Conservation (phyloP, 352 stramenopile species). For the Stephanocyclus meneghinianus region DNA sequence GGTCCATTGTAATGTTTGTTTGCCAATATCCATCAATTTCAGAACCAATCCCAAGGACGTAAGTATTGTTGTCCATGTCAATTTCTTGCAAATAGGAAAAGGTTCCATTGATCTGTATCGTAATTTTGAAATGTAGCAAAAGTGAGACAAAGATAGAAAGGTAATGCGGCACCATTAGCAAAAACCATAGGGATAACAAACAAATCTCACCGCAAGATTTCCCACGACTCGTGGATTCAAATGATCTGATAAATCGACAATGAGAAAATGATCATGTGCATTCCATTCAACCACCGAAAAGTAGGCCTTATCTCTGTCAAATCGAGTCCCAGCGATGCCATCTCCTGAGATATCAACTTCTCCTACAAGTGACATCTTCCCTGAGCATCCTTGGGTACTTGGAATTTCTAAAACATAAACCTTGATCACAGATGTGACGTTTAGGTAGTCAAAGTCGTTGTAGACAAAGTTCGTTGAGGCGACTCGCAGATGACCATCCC, state of each 20-base stretch:
- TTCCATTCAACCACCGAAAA: not conserved
- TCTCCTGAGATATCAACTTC: not conserved
- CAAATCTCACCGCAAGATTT: constrained; percentile 8
- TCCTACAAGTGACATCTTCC: constrained; percentile 12
- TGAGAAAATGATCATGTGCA: constrained; percentile 1
- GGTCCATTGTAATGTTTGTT: not conserved
- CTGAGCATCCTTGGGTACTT: not conserved
- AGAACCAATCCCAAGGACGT: constrained; percentile 17
- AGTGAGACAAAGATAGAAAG: not conserved
- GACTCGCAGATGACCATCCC: constrained; percentile 5
- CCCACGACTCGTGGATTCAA: constrained; percentile 3
- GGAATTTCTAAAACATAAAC: constrained; percentile 21
- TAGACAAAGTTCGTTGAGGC: not conserved
- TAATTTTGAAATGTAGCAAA: not conserved
- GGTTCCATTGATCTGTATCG: not conserved
- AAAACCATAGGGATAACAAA: too few relatives aligned
- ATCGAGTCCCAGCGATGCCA: constrained; percentile 3
- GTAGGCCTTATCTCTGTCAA: constrained; percentile 11
- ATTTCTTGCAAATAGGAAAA: constrained; percentile 20
- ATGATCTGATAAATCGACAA: constrained; percentile 15
- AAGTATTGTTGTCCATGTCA: constrained; percentile 10
- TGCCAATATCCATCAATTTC: not conserved
- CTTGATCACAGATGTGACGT: not conserved
- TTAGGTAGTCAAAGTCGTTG: not conserved
- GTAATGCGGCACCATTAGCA: not conserved